Evolutionary conservation across 2,329 filamentous ascomycete species (phyloP).

Genomic region (Microsporum canis): DNA sequence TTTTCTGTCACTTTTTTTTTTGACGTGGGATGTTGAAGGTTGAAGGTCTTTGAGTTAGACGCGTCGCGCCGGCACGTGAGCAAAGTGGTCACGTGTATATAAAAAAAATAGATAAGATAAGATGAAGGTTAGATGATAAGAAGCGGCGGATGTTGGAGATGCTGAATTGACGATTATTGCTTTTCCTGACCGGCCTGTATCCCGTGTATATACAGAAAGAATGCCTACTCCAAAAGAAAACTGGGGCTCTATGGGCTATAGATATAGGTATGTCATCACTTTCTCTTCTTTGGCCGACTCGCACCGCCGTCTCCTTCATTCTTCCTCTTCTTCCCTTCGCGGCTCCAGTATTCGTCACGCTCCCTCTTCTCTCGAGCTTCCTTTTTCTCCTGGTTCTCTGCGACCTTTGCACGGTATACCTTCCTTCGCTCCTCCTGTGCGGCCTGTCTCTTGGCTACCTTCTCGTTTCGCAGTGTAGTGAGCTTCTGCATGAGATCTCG

Average conservation of each 20-base stretch:
- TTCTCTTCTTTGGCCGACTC: slow-evolving; percentile 31
- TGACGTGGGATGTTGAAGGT: not conserved
- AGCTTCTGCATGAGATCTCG: slow-evolving; percentile 87
- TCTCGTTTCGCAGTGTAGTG: slow-evolving; percentile 80
- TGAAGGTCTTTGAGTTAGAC: not conserved
- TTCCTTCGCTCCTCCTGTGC: slow-evolving; percentile 83
- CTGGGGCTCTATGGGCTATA: not conserved
- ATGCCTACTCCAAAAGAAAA: not conserved
- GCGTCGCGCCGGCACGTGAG: slow-evolving; percentile 5
- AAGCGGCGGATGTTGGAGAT: not conserved
- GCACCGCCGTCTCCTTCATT: slow-evolving; percentile 41
- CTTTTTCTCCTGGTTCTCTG: slow-evolving; percentile 73
- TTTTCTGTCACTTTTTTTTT: not conserved
- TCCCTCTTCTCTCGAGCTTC: slow-evolving; percentile 78
- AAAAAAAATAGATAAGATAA: not conserved
- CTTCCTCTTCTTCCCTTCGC: slow-evolving; percentile 72
- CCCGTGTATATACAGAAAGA: not conserved
- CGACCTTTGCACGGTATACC: slow-evolving; percentile 72
- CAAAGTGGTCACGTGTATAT: slow-evolving; percentile 4
- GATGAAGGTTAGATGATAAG: not conserved
- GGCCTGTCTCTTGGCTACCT: slow-evolving; percentile 65
- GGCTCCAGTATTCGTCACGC: slow-evolving; percentile 82
- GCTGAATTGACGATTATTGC: not conserved
- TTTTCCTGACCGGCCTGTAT: slow-evolving; percentile 1
- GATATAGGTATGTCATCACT: slow-evolving; percentile 17